A percentile compares a stretch with the other conserved stretches of the same genome.
Evolutionary conservation across 1,284 basidiomycete species (phyloP).

Genomic region (Ustilago tritici): DNA sequence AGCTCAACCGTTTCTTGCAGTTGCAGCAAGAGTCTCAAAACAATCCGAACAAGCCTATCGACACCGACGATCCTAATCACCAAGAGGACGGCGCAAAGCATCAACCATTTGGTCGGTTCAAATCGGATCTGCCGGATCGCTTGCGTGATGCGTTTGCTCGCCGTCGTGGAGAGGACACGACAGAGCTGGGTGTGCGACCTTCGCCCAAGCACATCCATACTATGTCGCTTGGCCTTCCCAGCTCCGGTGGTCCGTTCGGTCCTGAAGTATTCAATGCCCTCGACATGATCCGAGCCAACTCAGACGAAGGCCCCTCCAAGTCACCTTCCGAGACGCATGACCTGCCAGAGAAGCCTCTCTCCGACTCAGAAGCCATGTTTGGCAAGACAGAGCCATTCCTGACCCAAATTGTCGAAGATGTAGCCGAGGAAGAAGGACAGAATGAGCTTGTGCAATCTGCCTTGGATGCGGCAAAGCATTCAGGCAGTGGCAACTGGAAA

Average conservation of each 20-base stretch:
- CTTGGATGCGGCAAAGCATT: neutral
- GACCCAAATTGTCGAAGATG: slow-evolving; percentile 33
- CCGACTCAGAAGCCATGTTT: slow-evolving; percentile 30
- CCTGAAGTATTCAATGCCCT: slow-evolving; percentile 55
- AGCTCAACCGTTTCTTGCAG: slow-evolving; percentile 55
- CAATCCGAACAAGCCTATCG: slow-evolving; percentile 14
- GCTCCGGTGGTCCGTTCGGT: slow-evolving; percentile 55
- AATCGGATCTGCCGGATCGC: slow-evolving; percentile 26
- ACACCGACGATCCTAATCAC: neutral
- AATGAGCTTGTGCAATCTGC: neutral
- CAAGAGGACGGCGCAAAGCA: neutral
- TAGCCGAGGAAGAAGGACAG: slow-evolving; percentile 15
- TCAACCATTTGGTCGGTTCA: slow-evolving; percentile 21
- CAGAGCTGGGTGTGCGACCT: slow-evolving; percentile 12
- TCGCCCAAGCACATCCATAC: slow-evolving; percentile 33
- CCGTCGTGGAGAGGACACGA: slow-evolving; percentile 24
- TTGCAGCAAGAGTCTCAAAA: slow-evolving; percentile 28
- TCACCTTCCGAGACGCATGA: slow-evolving; percentile 25
- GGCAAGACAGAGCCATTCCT: slow-evolving; percentile 15
- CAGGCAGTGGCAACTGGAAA: slow-evolving; percentile 43
- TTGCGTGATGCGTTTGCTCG: slow-evolving; percentile 41
- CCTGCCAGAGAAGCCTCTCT: slow-evolving; percentile 26
- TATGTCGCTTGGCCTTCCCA: slow-evolving; percentile 61
- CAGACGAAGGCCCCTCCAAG: slow-evolving; percentile 35
- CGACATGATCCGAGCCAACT: slow-evolving; percentile 52